Base-by-base conservation (phyloP, 163 green algal genomes). In the Prototheca cutis region DNA sequence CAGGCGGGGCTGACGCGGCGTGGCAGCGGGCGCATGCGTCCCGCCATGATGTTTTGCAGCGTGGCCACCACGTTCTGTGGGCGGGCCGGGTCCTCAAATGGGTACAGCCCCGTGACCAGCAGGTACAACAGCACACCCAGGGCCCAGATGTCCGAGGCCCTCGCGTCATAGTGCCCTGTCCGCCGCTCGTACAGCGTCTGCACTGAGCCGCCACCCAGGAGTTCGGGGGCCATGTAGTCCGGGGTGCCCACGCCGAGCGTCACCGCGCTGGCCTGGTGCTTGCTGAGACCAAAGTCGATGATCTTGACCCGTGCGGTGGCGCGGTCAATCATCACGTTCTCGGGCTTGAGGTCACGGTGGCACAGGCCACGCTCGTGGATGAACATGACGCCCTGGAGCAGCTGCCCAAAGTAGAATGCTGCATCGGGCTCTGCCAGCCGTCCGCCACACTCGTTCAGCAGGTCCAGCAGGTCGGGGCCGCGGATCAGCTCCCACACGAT, bases 281-380 rank as follows among this genome's bases (percentile, higher is more conserved):
- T 91, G 58, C 59, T 73, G 10, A 95, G 71, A 7, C 87, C 86
- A 71, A 94, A 94, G 66, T 95, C 87, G 48, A 95, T 93, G 21
- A 94, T 71, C 67, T 88, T 88, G 18, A 91, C 59, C 15, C 71
- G 55, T 32, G 82, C 62, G 3, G 71, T 84, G 49, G 31, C 34
- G 0, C 68, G 55, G 48, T 90, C 80, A 48, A 93, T 70, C 75
- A 91, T 88, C 68, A 73, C 85, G 63, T 94, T 94, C 67, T 94
- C 87, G 4, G 86, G 82, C 66, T 95, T 95, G 57, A 94, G 75
- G 65, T 94, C 87, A 4, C 83, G 63, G 68, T 93, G 85, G 48
- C 72, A 85, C 53, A 90, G 77, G 19, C 72, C 72, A 36, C 81
- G 68, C 15, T 66, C 63, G 45, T 90, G 83, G 65, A 90, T 83